A percentile compares a stretch with the other conserved stretches of the same genome.
Evolutionary conservation across 2,329 filamentous ascomycete species (phyloP).

Genomic region (Coccinonectria pachysandricola): DNA sequence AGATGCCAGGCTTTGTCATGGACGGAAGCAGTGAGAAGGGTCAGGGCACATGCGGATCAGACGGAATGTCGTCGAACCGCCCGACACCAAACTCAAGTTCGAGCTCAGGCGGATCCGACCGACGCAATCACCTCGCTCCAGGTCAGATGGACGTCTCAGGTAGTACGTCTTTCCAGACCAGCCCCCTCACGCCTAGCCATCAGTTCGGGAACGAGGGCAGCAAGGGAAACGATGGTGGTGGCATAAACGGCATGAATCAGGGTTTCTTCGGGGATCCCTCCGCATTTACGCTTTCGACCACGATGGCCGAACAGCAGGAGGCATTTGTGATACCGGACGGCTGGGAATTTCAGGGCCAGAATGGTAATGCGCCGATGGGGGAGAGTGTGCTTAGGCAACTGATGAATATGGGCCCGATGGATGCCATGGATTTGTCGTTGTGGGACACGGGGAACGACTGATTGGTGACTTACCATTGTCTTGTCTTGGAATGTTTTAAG

Average conservation of each 20-base stretch:
- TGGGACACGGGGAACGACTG: constrained; percentile 32
- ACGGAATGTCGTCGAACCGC: constrained; percentile 39
- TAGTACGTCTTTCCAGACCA: constrained; percentile 40
- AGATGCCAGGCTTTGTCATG: constrained; percentile 29
- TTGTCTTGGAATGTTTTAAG: too few relatives aligned
- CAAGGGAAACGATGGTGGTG: too few relatives aligned
- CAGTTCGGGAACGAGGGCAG: constrained; percentile 28
- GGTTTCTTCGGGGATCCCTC: constrained; percentile 30
- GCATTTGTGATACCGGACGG: constrained; percentile 33
- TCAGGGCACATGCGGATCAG: constrained; percentile 39
- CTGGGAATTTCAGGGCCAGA: constrained; percentile 34
- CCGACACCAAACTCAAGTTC: constrained; percentile 50
- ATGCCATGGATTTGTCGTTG: constrained; percentile 45
- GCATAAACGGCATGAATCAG: constrained; percentile 26
- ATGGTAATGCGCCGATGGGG: constrained; percentile 43
- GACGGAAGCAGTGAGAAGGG: constrained; percentile 33
- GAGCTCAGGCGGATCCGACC: constrained; percentile 27
- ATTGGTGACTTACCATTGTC: constrained; percentile 6
- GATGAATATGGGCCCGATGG: constrained; percentile 50
- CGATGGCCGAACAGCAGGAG: constrained; percentile 13
- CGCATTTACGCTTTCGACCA: constrained; percentile 24
- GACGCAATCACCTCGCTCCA: constrained; percentile 16
- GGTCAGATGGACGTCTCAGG: constrained; percentile 29
- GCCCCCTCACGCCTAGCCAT: constrained; percentile 36
- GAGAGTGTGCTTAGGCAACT: constrained; percentile 47